Evolutionary conservation across 2,329 filamentous ascomycete genomes (phyloP).

Genomic region (Arthroderma sp.): DNA sequence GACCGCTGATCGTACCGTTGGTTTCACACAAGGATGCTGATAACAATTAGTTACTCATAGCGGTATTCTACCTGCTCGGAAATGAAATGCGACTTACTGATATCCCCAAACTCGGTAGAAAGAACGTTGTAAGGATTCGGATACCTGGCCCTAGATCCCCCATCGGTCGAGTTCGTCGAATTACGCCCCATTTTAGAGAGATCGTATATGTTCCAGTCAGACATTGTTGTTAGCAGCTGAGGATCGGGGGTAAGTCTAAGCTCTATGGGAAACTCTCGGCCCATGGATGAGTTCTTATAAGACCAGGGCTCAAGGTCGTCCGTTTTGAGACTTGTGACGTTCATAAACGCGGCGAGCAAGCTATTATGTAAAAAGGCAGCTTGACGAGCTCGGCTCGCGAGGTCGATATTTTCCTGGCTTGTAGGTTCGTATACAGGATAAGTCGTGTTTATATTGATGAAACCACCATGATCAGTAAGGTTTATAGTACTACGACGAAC

Average conservation of each 20-base stretch:
- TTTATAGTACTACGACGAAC: conserved; percentile 1
- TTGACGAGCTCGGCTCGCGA: conserved; percentile 30
- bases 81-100: conserved; percentile 8
- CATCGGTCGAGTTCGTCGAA: neutral
- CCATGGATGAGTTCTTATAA: conserved; percentile 27
- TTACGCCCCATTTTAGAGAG: neutral
- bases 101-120: conserved; percentile 15
- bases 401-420: conserved; percentile 24
- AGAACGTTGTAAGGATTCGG: conserved; percentile 22
- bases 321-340: conserved; percentile 23
- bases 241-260: neutral
- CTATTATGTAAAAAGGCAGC: conserved; percentile 33
- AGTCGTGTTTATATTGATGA: conserved; percentile 25
- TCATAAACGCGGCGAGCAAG: conserved; percentile 27
- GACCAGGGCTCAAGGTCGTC: conserved; percentile 16
- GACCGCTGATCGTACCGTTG: too few species aligned
- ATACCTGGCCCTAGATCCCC: conserved; percentile 9
- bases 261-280: conserved; percentile 20
- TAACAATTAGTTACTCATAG: too few species aligned
- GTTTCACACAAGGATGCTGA: too few species aligned
- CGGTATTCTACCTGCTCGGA: too few species aligned
- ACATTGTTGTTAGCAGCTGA: neutral
- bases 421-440: conserved; percentile 23
- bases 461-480: conserved; percentile 33
- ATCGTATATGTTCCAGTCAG: neutral